Base-by-base conservation (phyloP, 345 rosid genomes). In the Gossypium sturtianum region DNA sequence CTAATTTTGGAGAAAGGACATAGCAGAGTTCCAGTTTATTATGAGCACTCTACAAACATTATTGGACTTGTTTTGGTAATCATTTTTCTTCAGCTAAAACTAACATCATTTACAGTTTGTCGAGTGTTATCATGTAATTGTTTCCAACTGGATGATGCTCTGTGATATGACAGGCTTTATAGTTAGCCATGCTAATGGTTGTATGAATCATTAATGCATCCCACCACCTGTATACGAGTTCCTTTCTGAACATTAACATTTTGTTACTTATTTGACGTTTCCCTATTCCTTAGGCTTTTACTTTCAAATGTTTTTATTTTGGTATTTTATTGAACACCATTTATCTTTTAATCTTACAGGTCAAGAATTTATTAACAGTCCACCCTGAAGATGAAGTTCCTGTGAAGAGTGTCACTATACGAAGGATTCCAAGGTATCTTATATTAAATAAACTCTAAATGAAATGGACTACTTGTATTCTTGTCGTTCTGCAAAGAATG, bases 21-120 rank as follows among this genome's bases (percentile, higher is more conserved):
- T 80, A 95, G 99, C 89, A 89, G 99, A 82, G 88, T 95, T 75
- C 99, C 99, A 17, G 98, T 95, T 66, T 95, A 88, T 84, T 91
- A 88, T 75, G 98, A 95, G 89, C 89, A 95, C 48, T 76, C 87
- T 75, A 88, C 92, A 56, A 95, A 95, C 87, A 91, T 95, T 71
- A 93, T 95, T 25, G 98, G 99, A 69, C 86, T 95, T 63, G 79
- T 95, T 79, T 84, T 95, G 93, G 98, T 95, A 80, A 25, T 48
- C 0, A 34, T 2, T 52, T 7, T 56, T 66, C 29, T 44, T 70
- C 53, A 7, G 20, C 23, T 38, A 22, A 38, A 22, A 25, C 23
- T 56, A 71, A 20, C 13, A 15, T 59, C 17, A 25, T 9, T 59
- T 15, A 10, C 12, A 16, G 44, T 72, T 72, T 25, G 41, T 15